Evolutionary conservation across 345 rosid genomes (phyloP), one percentile per base, ranked within the genome.

Genomic region (Schrenkiella parvula): DNA sequence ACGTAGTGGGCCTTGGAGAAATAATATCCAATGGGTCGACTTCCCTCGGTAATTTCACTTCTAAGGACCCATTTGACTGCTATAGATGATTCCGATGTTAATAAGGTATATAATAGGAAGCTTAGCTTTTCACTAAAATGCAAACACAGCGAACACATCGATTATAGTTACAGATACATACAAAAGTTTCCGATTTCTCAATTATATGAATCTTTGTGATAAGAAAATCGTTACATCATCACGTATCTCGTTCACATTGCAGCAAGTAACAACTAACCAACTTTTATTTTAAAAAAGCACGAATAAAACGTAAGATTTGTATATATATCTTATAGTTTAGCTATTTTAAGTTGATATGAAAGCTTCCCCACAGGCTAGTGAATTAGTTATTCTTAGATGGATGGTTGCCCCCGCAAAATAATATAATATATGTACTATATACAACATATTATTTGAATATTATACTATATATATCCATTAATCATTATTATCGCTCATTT

Each of bases 221-320:
- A 57, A 57, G 29, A 32, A 58, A 35, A 12, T 17, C 48, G n/a
- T 57, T 43, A 56, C 42, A 58, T 56, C 65, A 42, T 58, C 56
- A 31, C 17, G 18, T 55, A 42, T 68, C 54, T 68, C 31, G 43
- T 55, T 57, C 66, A 69, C 57, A 34, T 57, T 57, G 35, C 11
- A 42, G 0, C 32, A 23, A 31, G 51, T 23, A 25, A 46, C 42
- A 54, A 68, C 72, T 18, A 54, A 54, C 43, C 31, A 54, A 43
- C 22, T 44, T 29, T 8, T 38, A 9, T 35, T 7, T 44, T 28
- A 38, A 38, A 13, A 19, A 1, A 62, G 2, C 15, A 34, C 50
- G 7, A 17, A 42, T 42, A 42, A 31, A 32, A 19, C 8, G 15
- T 19, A 57, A 19, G 28, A 63, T 64, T 15, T 65, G 9, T 51